Conservation (phyloP, 768 basidiomycete genomes). For the Termitomyces titanicus region DNA sequence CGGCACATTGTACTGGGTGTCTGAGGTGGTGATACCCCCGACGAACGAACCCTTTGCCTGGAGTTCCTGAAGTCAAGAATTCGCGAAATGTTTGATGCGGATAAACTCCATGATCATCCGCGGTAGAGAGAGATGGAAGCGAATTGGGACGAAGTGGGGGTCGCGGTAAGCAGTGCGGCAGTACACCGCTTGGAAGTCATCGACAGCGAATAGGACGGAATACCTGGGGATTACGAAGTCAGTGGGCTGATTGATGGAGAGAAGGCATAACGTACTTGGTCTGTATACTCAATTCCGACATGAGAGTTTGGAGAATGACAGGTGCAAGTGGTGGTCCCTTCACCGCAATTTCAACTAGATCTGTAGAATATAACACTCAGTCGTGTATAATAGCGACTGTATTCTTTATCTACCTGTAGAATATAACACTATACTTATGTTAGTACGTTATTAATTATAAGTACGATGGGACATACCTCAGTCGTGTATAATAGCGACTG, state of each 20-base stretch:
- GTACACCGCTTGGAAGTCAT: constrained; percentile 85
- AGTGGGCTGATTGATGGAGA: not conserved
- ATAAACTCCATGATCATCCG: constrained; percentile 63
- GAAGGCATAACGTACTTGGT: constrained; percentile 41
- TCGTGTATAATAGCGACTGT: too few species aligned
- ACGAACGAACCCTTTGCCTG: constrained; percentile 71
- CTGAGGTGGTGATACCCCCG: constrained; percentile 61
- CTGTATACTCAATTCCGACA: constrained; percentile 63
- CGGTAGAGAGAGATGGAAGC: constrained; percentile 78
- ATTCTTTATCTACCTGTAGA: too few species aligned
- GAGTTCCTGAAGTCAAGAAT: not conserved
- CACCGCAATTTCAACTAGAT: constrained; percentile 56
- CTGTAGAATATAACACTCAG: too few species aligned
- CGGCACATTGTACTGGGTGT: constrained; percentile 55
- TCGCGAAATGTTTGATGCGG: not conserved
- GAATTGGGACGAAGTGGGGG: constrained; percentile 64
- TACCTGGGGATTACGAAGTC: constrained; percentile 34
- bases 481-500: too few species aligned
- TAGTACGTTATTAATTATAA: too few species aligned
- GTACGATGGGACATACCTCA: too few species aligned
- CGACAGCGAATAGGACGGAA: constrained; percentile 81
- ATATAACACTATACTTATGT: too few species aligned
- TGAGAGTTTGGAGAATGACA: constrained; percentile 50
- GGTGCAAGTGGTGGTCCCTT: constrained; percentile 53
- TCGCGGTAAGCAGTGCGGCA: constrained; percentile 66